Evolutionary conservation across 164 flowering plant genomes (phyloP).

Genomic region (Umbilicus rupestris): DNA sequence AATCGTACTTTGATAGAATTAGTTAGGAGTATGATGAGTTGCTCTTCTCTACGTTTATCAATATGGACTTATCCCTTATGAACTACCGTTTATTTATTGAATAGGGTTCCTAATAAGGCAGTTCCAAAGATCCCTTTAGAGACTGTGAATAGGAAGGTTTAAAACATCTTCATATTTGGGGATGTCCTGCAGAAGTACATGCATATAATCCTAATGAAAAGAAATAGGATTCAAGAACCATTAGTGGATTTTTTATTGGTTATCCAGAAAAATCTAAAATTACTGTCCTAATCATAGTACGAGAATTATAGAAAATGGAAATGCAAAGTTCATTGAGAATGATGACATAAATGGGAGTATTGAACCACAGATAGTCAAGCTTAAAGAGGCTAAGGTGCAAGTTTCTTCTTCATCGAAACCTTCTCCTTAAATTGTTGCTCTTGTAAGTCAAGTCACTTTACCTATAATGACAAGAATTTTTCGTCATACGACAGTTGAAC

Average conservation of each 20-base stretch:
- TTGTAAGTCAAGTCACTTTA: too few relatives aligned
- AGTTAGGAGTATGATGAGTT: too few relatives aligned
- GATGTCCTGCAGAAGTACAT: neutral
- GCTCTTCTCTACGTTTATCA: neutral
- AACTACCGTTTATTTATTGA: neutral
- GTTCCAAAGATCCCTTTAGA: neutral
- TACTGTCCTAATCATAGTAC: neutral
- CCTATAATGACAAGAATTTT: too few relatives aligned
- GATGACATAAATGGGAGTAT: neutral
- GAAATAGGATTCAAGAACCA: slow-evolving; percentile 2
- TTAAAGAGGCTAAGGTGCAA: too few relatives aligned
- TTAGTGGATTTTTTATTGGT: slow-evolving; percentile 1
- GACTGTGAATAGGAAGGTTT: neutral
- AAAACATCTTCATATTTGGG: neutral
- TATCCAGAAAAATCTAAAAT: neutral
- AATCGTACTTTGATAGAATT: too few relatives aligned
- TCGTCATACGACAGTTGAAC: too few relatives aligned
- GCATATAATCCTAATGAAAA: neutral
- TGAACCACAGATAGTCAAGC: too few relatives aligned
- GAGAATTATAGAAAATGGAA: neutral
- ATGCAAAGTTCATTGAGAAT: slow-evolving; percentile 2
- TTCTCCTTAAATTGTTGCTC: too few relatives aligned
- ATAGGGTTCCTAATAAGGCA: neutral
- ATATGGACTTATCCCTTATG: neutral
- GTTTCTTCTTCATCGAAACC: too few relatives aligned